phyloP scores from a whole-genome alignment of 768 basidiomycete genomes.

The Rhodotorula graminis region DNA sequence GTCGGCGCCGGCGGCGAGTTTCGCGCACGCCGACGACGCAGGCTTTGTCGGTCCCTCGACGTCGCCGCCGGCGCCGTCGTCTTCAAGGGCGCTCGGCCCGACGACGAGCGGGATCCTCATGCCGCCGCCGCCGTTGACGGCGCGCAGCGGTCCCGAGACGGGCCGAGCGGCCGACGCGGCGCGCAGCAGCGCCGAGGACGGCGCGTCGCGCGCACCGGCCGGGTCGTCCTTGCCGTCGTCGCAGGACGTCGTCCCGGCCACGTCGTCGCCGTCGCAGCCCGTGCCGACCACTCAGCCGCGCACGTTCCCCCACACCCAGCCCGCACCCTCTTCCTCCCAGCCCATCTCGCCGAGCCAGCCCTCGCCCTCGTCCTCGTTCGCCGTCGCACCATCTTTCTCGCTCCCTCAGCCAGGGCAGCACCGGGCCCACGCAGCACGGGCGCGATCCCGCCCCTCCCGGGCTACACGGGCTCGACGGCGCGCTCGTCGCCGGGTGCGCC shows the following conservation, averaged over 20 bases:
- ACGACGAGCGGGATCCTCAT: slow-evolving; percentile 18
- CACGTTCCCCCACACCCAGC: not conserved
- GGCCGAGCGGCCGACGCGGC: not conserved
- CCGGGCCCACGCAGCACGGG: not conserved
- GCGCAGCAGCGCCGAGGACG: too few relatives aligned
- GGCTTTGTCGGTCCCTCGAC: too few relatives aligned
- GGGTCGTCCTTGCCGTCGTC: too few relatives aligned
- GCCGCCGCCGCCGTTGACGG: slow-evolving; percentile 14
- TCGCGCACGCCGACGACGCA: not conserved
- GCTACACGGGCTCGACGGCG: not conserved
- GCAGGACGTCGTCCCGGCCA: too few relatives aligned
- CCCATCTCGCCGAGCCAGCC: not conserved
- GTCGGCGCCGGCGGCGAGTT: not conserved
- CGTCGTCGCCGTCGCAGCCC: too few relatives aligned
- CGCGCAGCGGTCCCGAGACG: not conserved
- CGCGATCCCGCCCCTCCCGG: not conserved
- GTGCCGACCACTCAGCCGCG: too few relatives aligned
- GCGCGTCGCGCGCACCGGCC: too few relatives aligned
- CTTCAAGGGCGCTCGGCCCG: not conserved
- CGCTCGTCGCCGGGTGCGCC: not conserved
- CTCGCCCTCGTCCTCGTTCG: not conserved
- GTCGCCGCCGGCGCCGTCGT: too few relatives aligned
- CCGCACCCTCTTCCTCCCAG: not conserved
- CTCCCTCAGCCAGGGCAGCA: not conserved
- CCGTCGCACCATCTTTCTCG: not conserved